Base-by-base conservation (phyloP, 805 yeast genomes). In the Hanseniaspora mollemarum region DNA sequence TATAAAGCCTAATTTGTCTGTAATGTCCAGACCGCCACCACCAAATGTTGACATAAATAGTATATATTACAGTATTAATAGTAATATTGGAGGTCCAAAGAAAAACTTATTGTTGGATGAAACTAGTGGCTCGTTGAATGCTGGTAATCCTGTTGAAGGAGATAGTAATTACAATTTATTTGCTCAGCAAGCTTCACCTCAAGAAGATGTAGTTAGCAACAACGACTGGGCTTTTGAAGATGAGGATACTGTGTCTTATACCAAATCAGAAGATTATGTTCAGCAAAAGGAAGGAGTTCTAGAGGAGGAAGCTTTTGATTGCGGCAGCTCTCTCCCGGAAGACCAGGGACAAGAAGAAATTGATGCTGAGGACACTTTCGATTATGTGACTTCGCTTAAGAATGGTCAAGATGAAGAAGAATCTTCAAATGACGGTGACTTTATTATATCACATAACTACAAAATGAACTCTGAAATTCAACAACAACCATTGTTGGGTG, bases 31-130 rank as follows among this genome's bases (percentile, higher is more conserved):
- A 33, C 60, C 57, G 9, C 62, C 62, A 2, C 62, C 62, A 10
- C 61, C 61, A 6, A 52, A 56, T 4, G 31, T 59, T 12, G 59
- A 59, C 35, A 54, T 59, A 46, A 56, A 54, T 19, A 40, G 44
- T 4, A 43, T 58, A 21, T 39, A 42, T 29, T 31, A 49, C 8
- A 37, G 29, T 1, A 46, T 39, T 13, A 26, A 46, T 4, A 46
- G 39, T 15, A 42, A 38, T 12, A 39, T 36, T 12, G 24, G 8
- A 6, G 13, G 4, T 18, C 7, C 4, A 4, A 10, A 38, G 24
- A 9, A 7, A 7, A 16, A 21, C 5, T 7, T 5, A 8, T 9
- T 12, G 12, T 19, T 9, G 5, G 35, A 40, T 16, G 45, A 42
- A 21, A 16, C 4, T 31, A 31, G 31, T 16, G 31, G 45, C 26